Evolutionary conservation across 2,329 filamentous ascomycete genomes (phyloP).

Genomic region (Aureobasidium sp.): DNA sequence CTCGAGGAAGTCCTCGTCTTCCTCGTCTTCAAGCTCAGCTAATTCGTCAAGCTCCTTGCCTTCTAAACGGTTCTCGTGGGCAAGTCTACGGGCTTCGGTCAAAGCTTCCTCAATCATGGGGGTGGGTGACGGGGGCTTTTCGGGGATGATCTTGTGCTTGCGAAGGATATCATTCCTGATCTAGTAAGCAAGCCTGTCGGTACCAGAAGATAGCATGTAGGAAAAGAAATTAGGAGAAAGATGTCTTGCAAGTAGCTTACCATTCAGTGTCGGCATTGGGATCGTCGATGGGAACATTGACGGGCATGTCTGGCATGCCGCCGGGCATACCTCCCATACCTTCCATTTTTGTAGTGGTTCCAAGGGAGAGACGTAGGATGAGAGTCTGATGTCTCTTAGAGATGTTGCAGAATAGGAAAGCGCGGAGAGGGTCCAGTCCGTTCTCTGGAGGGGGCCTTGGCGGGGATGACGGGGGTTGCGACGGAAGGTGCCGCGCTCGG

Average conservation of each 20-base stretch:
- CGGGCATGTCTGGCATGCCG: constrained; percentile 42
- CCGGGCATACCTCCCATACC: constrained; percentile 5
- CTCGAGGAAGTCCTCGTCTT: constrained; percentile 88
- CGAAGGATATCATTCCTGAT: constrained; percentile 94
- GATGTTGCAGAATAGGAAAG: not conserved
- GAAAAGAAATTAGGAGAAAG: not conserved
- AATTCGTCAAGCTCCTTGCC: constrained; percentile 93
- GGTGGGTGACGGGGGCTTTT: constrained; percentile 91
- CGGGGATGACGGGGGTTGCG: constrained; percentile 1
- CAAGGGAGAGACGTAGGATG: not conserved
- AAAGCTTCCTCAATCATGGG: constrained; percentile 95
- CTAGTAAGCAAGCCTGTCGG: not conserved
- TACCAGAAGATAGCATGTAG: not conserved
- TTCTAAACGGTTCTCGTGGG: constrained; percentile 87
- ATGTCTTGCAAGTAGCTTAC: constrained; percentile 38
- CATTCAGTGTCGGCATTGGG: constrained; percentile 98
- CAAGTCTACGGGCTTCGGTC: constrained; percentile 70
- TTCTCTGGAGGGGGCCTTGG: not conserved
- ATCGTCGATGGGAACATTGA: constrained; percentile 82
- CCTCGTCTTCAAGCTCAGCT: constrained; percentile 86
- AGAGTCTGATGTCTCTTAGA: no score
- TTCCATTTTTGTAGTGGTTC: constrained; percentile 1
- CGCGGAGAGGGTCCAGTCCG: not conserved
- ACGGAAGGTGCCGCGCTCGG: constrained; percentile 2
- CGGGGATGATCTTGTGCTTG: constrained; percentile 94